Evolutionary conservation across 2,329 filamentous ascomycete species (phyloP), one percentile per base, ranked within the genome.

Genomic region (Claviceps fusiformis): DNA sequence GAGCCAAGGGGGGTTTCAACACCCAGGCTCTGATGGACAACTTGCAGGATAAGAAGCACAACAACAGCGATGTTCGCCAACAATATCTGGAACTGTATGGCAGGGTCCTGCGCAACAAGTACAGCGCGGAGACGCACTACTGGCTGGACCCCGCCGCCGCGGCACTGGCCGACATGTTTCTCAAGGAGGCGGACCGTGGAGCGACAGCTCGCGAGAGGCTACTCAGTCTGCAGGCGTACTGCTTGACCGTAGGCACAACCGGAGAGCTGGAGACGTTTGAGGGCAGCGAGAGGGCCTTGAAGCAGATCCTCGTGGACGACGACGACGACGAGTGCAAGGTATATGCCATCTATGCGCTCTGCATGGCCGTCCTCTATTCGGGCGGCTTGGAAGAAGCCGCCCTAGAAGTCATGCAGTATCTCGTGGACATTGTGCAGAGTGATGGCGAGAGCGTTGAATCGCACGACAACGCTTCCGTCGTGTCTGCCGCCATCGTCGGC

Each of bases 361-460:
- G 82, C 41, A 77, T 86, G n/a, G 81, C 82, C 29, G 81, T 85
- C 1, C 81, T 88, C 61, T 92, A 89, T 61, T 87, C 86, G 17
- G 89, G 89, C 2, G 87, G 86, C 1, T 79, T 80, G 5, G 77
- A 81, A 35, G 81, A 84, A 37, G 84, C 83, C 24, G 81, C 83
- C 0, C 73, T 85, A 45, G 85, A 90, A 39, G 74, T 87, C 50
- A 85, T 95, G 75, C 81, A 84, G 3, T 88, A 85, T 59, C 72
- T 92, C 33, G 71, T 92, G 11, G 86, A 90, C 56, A 88, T 95
- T 52, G 74, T 90, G 19, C 83, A 88, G 57, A 88, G 84, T 8
- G 89, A 95, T 61, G 90, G 90, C 3, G 77, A 85, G 44, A 81
- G 77, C 2, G 76, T 92, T 46, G 81, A 82, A 6, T 87, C 89